These are phyloP conservation scores for Oryza nivara DNA, from an alignment of 176 grass and related monocot genomes.

Conservation along the genomic window DNA sequence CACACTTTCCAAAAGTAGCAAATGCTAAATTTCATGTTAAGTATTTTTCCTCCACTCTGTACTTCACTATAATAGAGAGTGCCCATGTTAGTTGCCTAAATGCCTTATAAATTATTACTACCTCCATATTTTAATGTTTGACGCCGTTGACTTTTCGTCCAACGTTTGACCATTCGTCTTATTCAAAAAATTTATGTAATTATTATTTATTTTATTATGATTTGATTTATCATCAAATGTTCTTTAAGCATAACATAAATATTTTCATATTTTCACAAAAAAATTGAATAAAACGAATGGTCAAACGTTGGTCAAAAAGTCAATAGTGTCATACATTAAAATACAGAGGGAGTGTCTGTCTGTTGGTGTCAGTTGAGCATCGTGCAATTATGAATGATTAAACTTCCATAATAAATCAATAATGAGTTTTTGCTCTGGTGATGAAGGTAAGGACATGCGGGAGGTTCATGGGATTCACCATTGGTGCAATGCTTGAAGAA, in stretches of 20 bases:
- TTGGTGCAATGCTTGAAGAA: slow-evolving; percentile 93
- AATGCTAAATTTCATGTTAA: slow-evolving; percentile 11
- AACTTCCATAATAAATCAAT: slow-evolving; percentile 21
- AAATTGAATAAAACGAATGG: too few species aligned
- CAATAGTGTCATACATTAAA: too few species aligned
- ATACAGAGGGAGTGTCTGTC: background rate
- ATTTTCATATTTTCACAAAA: too few species aligned
- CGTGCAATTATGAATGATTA: slow-evolving; percentile 21
- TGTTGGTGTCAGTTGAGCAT: background rate
- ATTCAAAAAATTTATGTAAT: too few species aligned
- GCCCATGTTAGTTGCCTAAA: background rate
- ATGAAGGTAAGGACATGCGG: slow-evolving; percentile 91
- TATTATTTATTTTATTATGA: too few species aligned
- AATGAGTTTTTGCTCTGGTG: slow-evolving; percentile 35
- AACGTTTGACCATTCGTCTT: too few species aligned
- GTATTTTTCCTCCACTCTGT: slow-evolving; percentile 25
- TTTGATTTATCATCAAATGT: too few species aligned
- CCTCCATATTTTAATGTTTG: too few species aligned
- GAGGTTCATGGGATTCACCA: slow-evolving; percentile 78
- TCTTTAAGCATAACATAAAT: too few species aligned
- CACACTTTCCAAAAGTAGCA: slow-evolving; percentile 14
- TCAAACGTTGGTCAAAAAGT: too few species aligned
- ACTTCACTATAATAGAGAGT: slow-evolving; percentile 8
- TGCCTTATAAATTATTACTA: background rate
- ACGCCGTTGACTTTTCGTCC: too few species aligned